These are phyloP conservation scores for Tolypocladium pustulatum DNA, from an alignment of 2,329 filamentous ascomycete genomes.

Conservation along the genomic window DNA sequence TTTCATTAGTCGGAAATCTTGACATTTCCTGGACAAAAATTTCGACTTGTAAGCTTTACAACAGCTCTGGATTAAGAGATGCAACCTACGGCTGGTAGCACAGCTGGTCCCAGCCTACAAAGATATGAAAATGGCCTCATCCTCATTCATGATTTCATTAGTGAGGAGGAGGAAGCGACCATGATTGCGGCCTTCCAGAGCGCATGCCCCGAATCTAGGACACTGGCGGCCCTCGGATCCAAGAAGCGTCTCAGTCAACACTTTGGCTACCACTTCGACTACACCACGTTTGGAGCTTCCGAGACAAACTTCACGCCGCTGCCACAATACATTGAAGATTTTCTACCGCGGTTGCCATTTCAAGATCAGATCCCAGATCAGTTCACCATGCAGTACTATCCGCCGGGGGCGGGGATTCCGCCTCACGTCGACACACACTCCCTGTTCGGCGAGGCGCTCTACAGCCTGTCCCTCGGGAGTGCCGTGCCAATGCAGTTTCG, in stretches of 20 bases:
- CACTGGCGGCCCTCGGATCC: neutral
- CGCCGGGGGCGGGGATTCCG: constrained; percentile 48
- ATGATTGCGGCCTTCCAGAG: neutral
- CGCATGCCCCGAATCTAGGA: neutral
- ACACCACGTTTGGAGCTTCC: constrained; percentile 46
- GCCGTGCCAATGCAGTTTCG: constrained; percentile 2
- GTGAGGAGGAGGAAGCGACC: neutral
- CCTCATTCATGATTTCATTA: neutral
- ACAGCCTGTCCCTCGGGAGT: constrained; percentile 2
- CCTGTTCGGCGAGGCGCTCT: constrained; percentile 3
- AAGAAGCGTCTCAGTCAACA: constrained; percentile 17
- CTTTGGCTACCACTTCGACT: constrained; percentile 47
- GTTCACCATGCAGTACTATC: constrained; percentile 50
- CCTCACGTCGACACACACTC: constrained; percentile 49
- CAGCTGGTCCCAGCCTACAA: neutral
- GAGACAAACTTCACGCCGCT: constrained; percentile 36
- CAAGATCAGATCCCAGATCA: constrained; percentile 40
- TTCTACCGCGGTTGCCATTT: constrained; percentile 27
- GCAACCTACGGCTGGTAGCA: neutral
- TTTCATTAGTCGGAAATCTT: neutral
- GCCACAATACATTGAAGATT: constrained; percentile 37
- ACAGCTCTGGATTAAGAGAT: neutral
- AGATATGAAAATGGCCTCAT: neutral
- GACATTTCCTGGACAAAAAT: neutral
- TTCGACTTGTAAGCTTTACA: neutral